Evolutionary conservation across 2,329 filamentous ascomycete species (phyloP), one percentile per base, ranked within the genome.

Genomic region (Coleophoma cylindrospora): DNA sequence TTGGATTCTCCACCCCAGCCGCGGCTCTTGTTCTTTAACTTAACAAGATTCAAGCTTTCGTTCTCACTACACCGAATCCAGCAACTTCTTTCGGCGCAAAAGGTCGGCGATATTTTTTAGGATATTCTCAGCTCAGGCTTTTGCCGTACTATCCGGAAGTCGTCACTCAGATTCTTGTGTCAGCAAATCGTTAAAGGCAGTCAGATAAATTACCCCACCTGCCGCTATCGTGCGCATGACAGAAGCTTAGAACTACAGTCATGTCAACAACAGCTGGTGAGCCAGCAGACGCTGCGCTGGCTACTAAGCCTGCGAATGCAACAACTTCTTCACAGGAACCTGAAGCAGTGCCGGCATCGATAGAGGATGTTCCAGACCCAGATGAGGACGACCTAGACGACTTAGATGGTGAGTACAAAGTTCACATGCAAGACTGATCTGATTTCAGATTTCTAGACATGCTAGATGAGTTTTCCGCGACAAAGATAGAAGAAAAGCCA

Each of bases 371-470:
- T 14, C 86, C 91, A 17, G 92, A 96, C 62, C 92, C 91, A 7
- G 92, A 97, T 57, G 91, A 95, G 69, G 94, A 94, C 68, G 89
- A 94, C 59, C 73, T 94, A 17, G 89, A 96, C 63, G 94, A 97
- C 63, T 74, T 99, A 41, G 94, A 99, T 70, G 90, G 89, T 89
- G 69, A 59, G 73, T 45, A 9, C 27, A 40, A 17, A 40, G 17
- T 48, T 48, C 12, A 50, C 32, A 13, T 17, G 43, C 33, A 11
- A 37, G n/a, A 17, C n/a, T 21, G 13, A 43, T 13, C 56, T 57
- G 50, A 55, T 46, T 37, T 48, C 43, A 40, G 19, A 44, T n/a
- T 21, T 14, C 40, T 57, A 92, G 92, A 97, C 61, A 87, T 97
- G 69, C 84, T 99, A 22, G 90, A 96, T 65, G 88, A 96, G 57